Conservation (phyloP, 2,329 filamentous ascomycete genomes). For the Clonostachys chloroleuca region DNA sequence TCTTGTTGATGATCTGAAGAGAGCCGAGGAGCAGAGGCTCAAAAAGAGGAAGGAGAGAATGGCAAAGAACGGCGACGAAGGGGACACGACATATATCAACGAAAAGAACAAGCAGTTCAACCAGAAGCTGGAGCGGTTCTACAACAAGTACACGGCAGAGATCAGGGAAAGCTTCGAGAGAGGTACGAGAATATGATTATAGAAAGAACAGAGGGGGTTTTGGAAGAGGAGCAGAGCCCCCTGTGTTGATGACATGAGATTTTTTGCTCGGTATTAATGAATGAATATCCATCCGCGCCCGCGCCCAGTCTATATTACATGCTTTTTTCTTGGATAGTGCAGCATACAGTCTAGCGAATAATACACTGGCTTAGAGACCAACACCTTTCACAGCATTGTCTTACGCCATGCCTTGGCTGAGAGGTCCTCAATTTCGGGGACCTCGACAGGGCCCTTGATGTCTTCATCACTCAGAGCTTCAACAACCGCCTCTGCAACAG, state of each 20-base stretch:
- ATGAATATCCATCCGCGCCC: too few relatives aligned
- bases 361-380: slow-evolving; percentile 2
- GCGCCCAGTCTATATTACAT: background rate
- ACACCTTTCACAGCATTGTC: slow-evolving; percentile 66
- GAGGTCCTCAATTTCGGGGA: slow-evolving; percentile 74
- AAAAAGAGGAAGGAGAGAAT: slow-evolving; percentile 83
- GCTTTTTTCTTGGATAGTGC: slow-evolving; percentile 1
- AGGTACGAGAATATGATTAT: slow-evolving; percentile 80
- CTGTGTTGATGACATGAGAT: too few relatives aligned
- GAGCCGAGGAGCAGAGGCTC: slow-evolving; percentile 80
- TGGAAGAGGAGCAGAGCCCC: too few relatives aligned
- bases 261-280: too few relatives aligned
- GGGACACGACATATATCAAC: slow-evolving; percentile 97
- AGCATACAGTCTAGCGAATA: slow-evolving; percentile 24
- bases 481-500: slow-evolving; percentile 84
- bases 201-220: background rate
- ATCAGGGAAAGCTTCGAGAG: slow-evolving; percentile 97
- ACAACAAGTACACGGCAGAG: slow-evolving; percentile 97
- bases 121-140: slow-evolving; percentile 91
- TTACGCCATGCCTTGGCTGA: slow-evolving; percentile 84
- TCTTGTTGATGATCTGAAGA: slow-evolving; percentile 78
- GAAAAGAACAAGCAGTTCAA: slow-evolving; percentile 99
- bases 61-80: slow-evolving; percentile 74
- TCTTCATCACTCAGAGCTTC: slow-evolving; percentile 75
- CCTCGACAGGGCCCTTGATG: slow-evolving; percentile 72